A percentile compares a stretch with the other conserved stretches of the same genome.
phyloP scores from a whole-genome alignment of 225 moss, liverwort and hornwort genomes.

The Climacium dendroides region DNA sequence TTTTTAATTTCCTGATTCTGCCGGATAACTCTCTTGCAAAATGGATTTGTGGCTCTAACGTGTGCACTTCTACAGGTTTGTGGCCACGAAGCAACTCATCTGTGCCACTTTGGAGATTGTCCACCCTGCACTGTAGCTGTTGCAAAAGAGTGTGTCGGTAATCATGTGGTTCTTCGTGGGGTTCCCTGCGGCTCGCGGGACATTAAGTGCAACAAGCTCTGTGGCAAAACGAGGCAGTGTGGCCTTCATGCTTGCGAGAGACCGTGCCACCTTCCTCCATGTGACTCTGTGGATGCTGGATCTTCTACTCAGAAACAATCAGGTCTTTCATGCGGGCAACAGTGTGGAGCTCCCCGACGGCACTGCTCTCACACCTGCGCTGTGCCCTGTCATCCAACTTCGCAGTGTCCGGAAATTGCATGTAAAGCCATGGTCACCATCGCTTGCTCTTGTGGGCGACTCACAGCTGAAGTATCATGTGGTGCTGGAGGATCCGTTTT shows the following conservation, averaged over 20 bases:
- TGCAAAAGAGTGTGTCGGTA: constrained; percentile 88
- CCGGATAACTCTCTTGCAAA: background rate
- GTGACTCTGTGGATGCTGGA: constrained; percentile 29
- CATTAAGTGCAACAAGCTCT: constrained; percentile 93
- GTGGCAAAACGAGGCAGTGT: constrained; percentile 83
- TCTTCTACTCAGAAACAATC: constrained; percentile 15
- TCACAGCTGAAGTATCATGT: constrained; percentile 78
- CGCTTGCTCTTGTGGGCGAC: constrained; percentile 67
- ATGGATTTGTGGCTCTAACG: background rate
- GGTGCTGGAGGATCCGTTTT: constrained; percentile 54
- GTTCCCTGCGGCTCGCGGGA: constrained; percentile 83
- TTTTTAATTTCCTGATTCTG: background rate
- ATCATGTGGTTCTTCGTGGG: constrained; percentile 75
- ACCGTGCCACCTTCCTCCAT: constrained; percentile 65
- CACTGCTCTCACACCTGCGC: constrained; percentile 85
- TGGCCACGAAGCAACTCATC: constrained; percentile 81
- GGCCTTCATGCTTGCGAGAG: constrained; percentile 84
- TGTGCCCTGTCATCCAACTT: constrained; percentile 65
- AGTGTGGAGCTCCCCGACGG: constrained; percentile 88
- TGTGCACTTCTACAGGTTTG: constrained; percentile 31
- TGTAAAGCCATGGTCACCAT: constrained; percentile 74
- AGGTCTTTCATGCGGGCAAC: constrained; percentile 57
- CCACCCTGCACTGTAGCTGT: constrained; percentile 88
- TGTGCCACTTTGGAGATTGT: constrained; percentile 93
- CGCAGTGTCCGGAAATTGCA: constrained; percentile 71